Evolutionary conservation across 306 rosid genomes (phyloP).

Genomic region (Spatholobus suberectus): DNA sequence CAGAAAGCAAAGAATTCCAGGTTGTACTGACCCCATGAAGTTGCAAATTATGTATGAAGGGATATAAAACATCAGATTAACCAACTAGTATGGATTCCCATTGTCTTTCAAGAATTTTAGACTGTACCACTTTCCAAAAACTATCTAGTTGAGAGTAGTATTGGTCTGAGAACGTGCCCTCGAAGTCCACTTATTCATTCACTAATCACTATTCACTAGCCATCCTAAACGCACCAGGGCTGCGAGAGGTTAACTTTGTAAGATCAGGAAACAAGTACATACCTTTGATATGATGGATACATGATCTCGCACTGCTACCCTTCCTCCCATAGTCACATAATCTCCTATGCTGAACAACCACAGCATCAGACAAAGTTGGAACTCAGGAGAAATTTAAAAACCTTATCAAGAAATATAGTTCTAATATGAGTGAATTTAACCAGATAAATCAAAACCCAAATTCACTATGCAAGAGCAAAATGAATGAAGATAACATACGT

Average conservation of each 20-base stretch:
- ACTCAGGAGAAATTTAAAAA: constrained; percentile 23
- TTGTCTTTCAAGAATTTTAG: background rate
- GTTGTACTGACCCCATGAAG: constrained; percentile 12
- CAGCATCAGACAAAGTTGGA: constrained; percentile 31
- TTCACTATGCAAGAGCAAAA: background rate
- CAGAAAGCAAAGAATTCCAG: background rate
- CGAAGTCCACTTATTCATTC: constrained; percentile 1
- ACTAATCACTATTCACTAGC: constrained; percentile 22
- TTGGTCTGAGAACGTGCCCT: background rate
- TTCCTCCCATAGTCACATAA: constrained; percentile 89
- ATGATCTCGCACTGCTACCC: constrained; percentile 94
- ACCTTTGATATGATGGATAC: constrained; percentile 83
- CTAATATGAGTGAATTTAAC: constrained; percentile 9
- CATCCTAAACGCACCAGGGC: constrained; percentile 23
- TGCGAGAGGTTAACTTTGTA: constrained; percentile 21
- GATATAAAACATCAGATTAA: constrained; percentile 23
- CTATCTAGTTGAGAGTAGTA: constrained; percentile 9
- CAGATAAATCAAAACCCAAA: constrained; percentile 13
- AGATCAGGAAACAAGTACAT: constrained; percentile 22
- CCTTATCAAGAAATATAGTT: constrained; percentile 36
- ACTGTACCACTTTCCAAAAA: constrained; percentile 14
- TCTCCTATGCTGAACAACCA: constrained; percentile 74
- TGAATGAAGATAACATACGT: constrained; percentile 56
- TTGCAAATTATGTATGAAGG: constrained; percentile 10
- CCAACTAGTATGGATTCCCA: background rate